Conservation (phyloP, 768 basidiomycete species). For the Tylopilus plumbeoviolaceoides region DNA sequence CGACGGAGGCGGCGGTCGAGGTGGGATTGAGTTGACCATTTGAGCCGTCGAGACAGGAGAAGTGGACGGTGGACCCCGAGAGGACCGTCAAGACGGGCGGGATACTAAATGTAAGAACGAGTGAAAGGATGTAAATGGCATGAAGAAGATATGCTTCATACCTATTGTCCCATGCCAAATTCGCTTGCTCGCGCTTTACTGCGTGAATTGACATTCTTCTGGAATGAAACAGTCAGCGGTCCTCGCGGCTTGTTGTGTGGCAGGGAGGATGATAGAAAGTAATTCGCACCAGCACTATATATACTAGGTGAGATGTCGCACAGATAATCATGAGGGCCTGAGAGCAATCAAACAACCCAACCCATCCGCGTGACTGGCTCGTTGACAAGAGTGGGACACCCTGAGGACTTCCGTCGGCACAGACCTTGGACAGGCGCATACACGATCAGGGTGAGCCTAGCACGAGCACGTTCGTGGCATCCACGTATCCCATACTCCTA, state of each 20-base stretch:
- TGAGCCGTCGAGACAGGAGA: constrained; percentile 62
- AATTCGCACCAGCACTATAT: constrained; percentile 13
- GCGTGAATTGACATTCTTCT: constrained; percentile 47
- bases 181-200: constrained; percentile 47
- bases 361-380: not conserved
- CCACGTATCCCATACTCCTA: too few species aligned
- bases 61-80: constrained; percentile 52
- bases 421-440: too few species aligned
- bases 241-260: not conserved
- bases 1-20: constrained; percentile 36
- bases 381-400: too few species aligned
- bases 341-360: not conserved
- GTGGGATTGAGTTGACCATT: constrained; percentile 52
- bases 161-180: constrained; percentile 63
- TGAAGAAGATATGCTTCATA: constrained; percentile 15
- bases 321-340: not conserved
- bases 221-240: not conserved
- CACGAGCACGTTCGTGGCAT: not conserved
- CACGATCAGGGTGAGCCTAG: not conserved
- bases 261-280: not conserved
- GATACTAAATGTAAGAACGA: constrained; percentile 35
- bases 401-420: not conserved
- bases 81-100: constrained; percentile 45
- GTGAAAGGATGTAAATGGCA: not conserved
- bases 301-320: not conserved